These are phyloP conservation scores for Pneumocystis canis DNA, from an alignment of 1,139 yeast genomes.

Conservation along the genomic window DNA sequence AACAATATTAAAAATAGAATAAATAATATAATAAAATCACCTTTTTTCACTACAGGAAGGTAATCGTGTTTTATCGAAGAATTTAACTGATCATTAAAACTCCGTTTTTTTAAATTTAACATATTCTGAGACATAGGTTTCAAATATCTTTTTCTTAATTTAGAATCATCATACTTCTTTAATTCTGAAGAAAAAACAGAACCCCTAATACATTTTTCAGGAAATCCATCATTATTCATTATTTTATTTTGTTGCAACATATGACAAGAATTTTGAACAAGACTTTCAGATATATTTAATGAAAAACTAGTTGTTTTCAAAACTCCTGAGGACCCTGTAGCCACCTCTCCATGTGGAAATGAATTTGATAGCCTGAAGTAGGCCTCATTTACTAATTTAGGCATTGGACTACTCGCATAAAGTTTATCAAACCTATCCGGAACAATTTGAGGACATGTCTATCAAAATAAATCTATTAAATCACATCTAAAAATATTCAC, in stretches of 20 bases:
- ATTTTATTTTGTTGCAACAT: not conserved
- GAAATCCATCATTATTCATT: not conserved
- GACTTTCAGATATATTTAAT: not conserved
- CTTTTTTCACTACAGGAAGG: not conserved
- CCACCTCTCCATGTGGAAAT: not conserved
- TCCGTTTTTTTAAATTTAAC: not conserved
- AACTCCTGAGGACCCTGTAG: not conserved
- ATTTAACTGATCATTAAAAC: not conserved
- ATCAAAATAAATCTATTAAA: not conserved
- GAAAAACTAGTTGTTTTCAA: not conserved
- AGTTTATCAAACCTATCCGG: not conserved
- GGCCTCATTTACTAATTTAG: not conserved
- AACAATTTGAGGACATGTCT: not conserved
- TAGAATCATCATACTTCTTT: not conserved
- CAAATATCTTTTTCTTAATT: not conserved
- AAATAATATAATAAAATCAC: not conserved
- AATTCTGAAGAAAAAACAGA: not conserved
- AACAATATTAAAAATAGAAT: not conserved
- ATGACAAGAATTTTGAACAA: not conserved
- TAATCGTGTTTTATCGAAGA: not conserved
- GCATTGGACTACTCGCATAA: constrained; percentile 1
- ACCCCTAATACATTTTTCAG: not conserved
- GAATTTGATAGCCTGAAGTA: not conserved
- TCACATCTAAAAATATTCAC: not conserved
- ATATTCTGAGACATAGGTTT: not conserved